Conservation (phyloP, 371 early-diverging fungal genomes). For the Rhizoclosmatium hyalinum region DNA sequence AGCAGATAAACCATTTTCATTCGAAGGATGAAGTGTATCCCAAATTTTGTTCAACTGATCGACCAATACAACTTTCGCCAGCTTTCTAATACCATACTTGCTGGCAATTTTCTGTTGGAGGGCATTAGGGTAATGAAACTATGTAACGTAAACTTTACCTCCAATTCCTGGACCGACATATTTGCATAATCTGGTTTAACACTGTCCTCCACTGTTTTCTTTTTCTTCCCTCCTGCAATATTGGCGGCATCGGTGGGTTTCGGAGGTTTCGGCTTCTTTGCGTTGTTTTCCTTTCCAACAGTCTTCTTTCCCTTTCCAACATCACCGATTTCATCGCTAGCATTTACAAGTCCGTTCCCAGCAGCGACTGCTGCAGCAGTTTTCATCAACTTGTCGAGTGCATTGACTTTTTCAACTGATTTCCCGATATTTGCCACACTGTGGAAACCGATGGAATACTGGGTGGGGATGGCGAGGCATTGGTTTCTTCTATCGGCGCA, state of each 20-base stretch:
- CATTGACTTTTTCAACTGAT: not conserved
- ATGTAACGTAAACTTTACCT: conserved; percentile 7
- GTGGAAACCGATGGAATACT: too few relatives aligned
- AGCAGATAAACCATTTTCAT: not conserved
- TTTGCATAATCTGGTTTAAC: conserved; percentile 14
- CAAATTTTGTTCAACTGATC: conserved; percentile 20
- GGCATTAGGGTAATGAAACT: not conserved
- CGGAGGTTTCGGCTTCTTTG: not conserved
- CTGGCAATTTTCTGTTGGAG: conserved; percentile 13
- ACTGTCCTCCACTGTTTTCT: not conserved
- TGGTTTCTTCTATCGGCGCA: too few relatives aligned
- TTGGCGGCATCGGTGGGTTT: not conserved
- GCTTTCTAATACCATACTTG: conserved; percentile 20
- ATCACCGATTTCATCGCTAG: too few relatives aligned
- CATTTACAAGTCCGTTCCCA: too few relatives aligned
- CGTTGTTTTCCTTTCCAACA: not conserved
- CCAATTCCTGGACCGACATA: conserved; percentile 8
- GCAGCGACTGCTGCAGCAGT: not conserved
- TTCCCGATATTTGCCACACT: too few relatives aligned
- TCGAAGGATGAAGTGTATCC: conserved; percentile 15
- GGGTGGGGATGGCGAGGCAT: too few relatives aligned
- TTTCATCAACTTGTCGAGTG: conserved; percentile 13
- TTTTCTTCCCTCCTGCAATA: not conserved
- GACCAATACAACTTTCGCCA: conserved; percentile 3
- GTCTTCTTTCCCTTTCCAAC: not conserved